phyloP scores from a whole-genome alignment of 805 yeast species.

The Danielia oregonensis region DNA sequence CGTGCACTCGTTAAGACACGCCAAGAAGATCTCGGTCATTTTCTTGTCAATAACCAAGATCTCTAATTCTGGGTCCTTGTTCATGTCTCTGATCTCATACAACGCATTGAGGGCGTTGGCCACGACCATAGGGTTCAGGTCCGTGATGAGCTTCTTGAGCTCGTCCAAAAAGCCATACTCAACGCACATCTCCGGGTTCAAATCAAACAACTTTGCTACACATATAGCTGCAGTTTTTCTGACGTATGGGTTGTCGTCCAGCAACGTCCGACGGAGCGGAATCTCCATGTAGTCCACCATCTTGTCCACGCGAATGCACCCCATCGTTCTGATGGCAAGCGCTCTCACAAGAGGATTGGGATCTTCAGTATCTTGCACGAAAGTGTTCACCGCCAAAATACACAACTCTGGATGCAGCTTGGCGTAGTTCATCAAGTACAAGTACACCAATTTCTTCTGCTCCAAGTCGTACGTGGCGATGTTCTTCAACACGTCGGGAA shows the following conservation, averaged over 20 bases:
- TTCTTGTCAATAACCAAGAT: constrained; percentile 37
- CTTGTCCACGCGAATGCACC: constrained; percentile 92
- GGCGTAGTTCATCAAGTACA: constrained; percentile 96
- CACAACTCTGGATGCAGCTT: constrained; percentile 94
- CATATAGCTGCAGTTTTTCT: constrained; percentile 97
- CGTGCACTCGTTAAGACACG: constrained; percentile 92
- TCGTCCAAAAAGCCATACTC: constrained; percentile 82
- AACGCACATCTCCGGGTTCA: constrained; percentile 73
- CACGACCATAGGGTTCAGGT: constrained; percentile 94
- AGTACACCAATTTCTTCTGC: constrained; percentile 91
- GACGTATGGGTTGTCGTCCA: constrained; percentile 95
- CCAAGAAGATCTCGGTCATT: constrained; percentile 58
- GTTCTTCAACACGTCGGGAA: constrained; percentile 94
- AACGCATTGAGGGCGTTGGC: constrained; percentile 89
- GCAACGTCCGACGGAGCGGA: constrained; percentile 79
- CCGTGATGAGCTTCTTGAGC: constrained; percentile 66
- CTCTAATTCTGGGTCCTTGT: constrained; percentile 42
- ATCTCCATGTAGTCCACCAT: constrained; percentile 93
- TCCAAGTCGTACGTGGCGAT: constrained; percentile 95
- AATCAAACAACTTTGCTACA: constrained; percentile 90
- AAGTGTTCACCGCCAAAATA: constrained; percentile 93
- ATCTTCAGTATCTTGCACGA: constrained; percentile 91
- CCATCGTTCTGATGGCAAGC: constrained; percentile 97
- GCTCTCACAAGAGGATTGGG: constrained; percentile 96
- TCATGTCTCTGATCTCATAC: constrained; percentile 74